These are phyloP conservation scores for Gossypium lobatum DNA, from an alignment of 441 rosid species.

Conservation along the genomic window DNA sequence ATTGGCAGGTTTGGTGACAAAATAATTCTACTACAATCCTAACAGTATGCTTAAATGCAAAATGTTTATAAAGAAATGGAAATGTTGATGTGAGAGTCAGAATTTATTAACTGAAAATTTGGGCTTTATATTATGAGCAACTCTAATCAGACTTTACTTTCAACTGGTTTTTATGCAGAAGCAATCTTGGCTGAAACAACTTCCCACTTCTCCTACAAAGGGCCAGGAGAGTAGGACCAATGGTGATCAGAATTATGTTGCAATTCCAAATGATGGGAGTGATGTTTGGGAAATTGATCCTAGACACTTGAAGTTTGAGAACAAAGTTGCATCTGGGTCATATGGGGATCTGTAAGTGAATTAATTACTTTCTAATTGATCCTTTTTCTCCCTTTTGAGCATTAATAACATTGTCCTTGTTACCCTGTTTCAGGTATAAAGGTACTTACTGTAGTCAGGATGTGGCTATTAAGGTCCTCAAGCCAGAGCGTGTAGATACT, in stretches of 20 bases:
- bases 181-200: constrained; percentile 50
- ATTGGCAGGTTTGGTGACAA: not conserved
- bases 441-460: constrained; percentile 74
- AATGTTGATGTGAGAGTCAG: not conserved
- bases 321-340: constrained; percentile 68
- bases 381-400: not conserved
- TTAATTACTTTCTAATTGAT: constrained; percentile 5
- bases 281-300: constrained; percentile 77
- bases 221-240: constrained; percentile 33
- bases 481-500: constrained; percentile 60
- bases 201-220: constrained; percentile 41
- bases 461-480: constrained; percentile 73
- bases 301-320: constrained; percentile 41
- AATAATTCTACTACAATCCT: not conserved
- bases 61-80: not conserved
- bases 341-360: constrained; percentile 68
- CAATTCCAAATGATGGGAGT: constrained; percentile 65
- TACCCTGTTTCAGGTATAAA: constrained; percentile 45
- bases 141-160: constrained; percentile 3
- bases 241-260: constrained; percentile 36
- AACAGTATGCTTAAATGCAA: not conserved
- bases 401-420: constrained; percentile 12
- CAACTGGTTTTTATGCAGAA: constrained; percentile 34
- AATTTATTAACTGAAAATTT: not conserved
- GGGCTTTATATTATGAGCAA: not conserved